These are phyloP conservation scores for Pleurotus djamor DNA, from an alignment of 768 basidiomycete species.

Conservation along the genomic window DNA sequence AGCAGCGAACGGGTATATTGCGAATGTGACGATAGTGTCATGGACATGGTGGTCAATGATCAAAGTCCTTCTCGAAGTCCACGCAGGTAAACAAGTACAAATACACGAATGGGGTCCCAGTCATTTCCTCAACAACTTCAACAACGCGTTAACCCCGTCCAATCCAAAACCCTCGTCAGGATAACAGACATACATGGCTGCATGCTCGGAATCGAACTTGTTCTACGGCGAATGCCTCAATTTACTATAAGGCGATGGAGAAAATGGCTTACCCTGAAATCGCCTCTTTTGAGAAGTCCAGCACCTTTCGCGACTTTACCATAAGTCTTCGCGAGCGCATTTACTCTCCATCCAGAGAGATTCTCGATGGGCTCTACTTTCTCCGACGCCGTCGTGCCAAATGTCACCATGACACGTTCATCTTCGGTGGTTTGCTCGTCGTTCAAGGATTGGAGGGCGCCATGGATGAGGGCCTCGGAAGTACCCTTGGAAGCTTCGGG, in stretches of 20 bases:
- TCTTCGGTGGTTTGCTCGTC: slow-evolving; percentile 20
- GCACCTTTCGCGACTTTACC: slow-evolving; percentile 33
- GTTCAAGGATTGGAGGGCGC: slow-evolving; percentile 39
- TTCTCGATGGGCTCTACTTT: slow-evolving; percentile 37
- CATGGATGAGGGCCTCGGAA: slow-evolving; percentile 49
- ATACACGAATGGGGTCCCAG: not conserved
- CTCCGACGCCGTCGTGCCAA: slow-evolving; percentile 45
- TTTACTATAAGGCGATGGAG: not conserved
- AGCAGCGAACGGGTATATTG: too few relatives aligned
- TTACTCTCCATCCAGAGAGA: slow-evolving; percentile 45
- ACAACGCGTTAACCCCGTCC: slow-evolving; percentile 39
- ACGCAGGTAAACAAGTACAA: not conserved
- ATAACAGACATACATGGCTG: slow-evolving; percentile 50
- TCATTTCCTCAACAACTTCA: slow-evolving; percentile 37
- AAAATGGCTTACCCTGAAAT: slow-evolving; percentile 36
- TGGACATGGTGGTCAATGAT: too few relatives aligned
- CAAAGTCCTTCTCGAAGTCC: too few relatives aligned
- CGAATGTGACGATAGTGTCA: too few relatives aligned
- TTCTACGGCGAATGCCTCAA: slow-evolving; percentile 20
- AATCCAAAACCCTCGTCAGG: slow-evolving; percentile 46
- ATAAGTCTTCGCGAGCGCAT: slow-evolving; percentile 41
- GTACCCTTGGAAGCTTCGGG: slow-evolving; percentile 52
- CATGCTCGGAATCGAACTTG: slow-evolving; percentile 42
- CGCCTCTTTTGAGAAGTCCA: slow-evolving; percentile 36
- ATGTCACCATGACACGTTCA: slow-evolving; percentile 35